Conservation (phyloP, 108 stramenopile genomes). For the Nitzschia palea region DNA sequence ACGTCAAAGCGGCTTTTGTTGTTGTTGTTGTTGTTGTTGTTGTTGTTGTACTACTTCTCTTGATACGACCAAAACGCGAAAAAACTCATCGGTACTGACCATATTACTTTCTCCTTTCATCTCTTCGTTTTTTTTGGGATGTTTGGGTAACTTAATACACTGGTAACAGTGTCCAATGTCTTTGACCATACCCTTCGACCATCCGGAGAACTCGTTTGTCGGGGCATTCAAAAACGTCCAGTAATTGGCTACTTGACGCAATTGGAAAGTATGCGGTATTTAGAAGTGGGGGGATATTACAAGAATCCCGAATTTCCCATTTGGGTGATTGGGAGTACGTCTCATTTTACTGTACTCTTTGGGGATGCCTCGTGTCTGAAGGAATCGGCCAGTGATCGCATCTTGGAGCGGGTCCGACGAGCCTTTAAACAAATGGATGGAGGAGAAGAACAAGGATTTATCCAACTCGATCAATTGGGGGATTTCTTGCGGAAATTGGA, state of each 20-base stretch:
- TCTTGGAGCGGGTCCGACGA: constrained; percentile 75
- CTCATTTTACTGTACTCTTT: constrained; percentile 87
- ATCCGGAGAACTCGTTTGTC: constrained; percentile 67
- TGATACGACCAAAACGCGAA: too few species aligned
- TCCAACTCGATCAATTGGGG: constrained; percentile 44
- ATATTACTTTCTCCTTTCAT: not conserved
- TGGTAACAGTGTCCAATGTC: constrained; percentile 62
- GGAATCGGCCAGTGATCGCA: constrained; percentile 63
- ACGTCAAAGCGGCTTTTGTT: not conserved
- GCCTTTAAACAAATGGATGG: constrained; percentile 75
- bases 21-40: not conserved
- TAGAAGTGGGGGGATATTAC: constrained; percentile 81
- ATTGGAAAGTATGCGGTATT: constrained; percentile 74
- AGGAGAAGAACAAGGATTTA: constrained; percentile 75
- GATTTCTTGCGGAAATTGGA: constrained; percentile 53
- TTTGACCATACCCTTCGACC: constrained; percentile 76
- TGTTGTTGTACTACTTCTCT: too few species aligned
- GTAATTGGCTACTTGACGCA: constrained; percentile 82
- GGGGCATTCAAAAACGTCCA: constrained; percentile 72
- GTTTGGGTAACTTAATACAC: not conserved
- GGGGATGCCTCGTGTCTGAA: constrained; percentile 54
- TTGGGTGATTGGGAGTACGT: constrained; percentile 81
- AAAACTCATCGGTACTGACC: too few species aligned
- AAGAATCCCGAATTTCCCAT: constrained; percentile 81
- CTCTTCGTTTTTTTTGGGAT: not conserved